Evolutionary conservation across 768 basidiomycete species (phyloP), one percentile per base, ranked within the genome.

Genomic region (Kwoniella mangroviensis): DNA sequence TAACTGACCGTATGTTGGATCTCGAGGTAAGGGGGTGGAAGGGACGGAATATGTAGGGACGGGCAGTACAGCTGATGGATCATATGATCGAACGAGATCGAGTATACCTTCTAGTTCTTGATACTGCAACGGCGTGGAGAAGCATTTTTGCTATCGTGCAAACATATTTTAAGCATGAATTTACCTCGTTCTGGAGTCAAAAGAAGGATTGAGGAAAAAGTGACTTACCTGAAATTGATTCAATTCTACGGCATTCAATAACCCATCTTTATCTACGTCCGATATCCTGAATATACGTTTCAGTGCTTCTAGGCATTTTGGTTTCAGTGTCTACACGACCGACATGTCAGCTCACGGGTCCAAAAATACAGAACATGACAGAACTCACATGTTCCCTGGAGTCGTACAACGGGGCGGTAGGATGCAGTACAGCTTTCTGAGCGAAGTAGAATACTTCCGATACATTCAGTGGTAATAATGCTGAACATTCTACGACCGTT

Each of bases 381-480:
- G 71, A 67, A 81, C 91, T 68, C 79, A 93, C 93, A 84, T 98
- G 95, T 76, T 98, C 93, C 79, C 94, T 85, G 1, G 94, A 96
- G 82, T 99, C 96, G 81, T 98, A 99, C 21, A 99, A 85, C 6
- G 96, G 96, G 6, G 96, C 96, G 1, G 94, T 96, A 2, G 96
- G 96, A 80, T 99, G 94, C 12, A 98, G 85, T 41, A 99, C 96
- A 13, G 96, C 96, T 81, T 97, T 98, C 84, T 97, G 95, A 1
- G 96, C 96, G 83, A 98, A 98, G 83, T 96, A 98, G 85, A 98
- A 94, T 40, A 98, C 94, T 83, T 96, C 95, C 17, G 94, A 95
- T 68, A 98, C 91, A 82, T 98, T 98, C 71, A 95, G 83, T 28
- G 92, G 90, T 62, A 91, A 84, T 81, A 91, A 91, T 3, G 94